These are phyloP conservation scores for Anthracocystis walkeri DNA, from an alignment of 1,284 basidiomycete genomes.

Conservation along the genomic window DNA sequence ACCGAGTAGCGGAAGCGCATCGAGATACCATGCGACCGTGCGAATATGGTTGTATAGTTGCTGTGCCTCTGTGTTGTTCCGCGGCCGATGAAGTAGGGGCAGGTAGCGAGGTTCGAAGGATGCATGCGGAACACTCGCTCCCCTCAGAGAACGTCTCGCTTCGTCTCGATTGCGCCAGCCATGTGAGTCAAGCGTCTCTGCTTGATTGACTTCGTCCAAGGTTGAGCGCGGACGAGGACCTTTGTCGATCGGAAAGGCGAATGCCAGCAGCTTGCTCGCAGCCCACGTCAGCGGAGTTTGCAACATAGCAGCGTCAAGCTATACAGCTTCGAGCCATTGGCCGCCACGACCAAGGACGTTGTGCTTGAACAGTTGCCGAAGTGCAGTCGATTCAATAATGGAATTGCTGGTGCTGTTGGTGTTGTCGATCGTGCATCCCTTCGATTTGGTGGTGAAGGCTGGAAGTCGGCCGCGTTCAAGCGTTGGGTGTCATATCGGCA, in stretches of 20 bases:
- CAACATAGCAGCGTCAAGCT: slow-evolving; percentile 6
- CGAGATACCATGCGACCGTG: slow-evolving; percentile 59
- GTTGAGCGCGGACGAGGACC: slow-evolving; percentile 26
- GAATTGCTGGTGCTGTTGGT: neutral
- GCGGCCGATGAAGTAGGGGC: slow-evolving; percentile 20
- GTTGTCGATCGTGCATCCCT: neutral
- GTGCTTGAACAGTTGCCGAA: neutral
- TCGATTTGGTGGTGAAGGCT: neutral
- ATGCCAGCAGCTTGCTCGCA: slow-evolving; percentile 21
- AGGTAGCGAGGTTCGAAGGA: slow-evolving; percentile 23
- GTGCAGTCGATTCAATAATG: neutral
- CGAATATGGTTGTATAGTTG: slow-evolving; percentile 66
- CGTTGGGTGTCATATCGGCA: neutral
- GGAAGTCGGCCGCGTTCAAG: neutral
- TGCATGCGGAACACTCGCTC: neutral
- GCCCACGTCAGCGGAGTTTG: slow-evolving; percentile 23
- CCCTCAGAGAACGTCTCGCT: slow-evolving; percentile 1
- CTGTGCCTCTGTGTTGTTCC: slow-evolving; percentile 59
- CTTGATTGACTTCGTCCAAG: slow-evolving; percentile 4
- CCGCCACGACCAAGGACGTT: neutral
- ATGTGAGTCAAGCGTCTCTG: slow-evolving; percentile 4
- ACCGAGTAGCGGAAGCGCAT: slow-evolving; percentile 48
- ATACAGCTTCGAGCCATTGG: neutral
- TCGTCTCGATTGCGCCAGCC: slow-evolving; percentile 8
- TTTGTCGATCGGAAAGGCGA: slow-evolving; percentile 19